Percentiles rank a stretch among this genome's conserved stretches.
Conservation (phyloP, 495 filamentous ascomycete genomes). For the Xylaria scruposa region DNA sequence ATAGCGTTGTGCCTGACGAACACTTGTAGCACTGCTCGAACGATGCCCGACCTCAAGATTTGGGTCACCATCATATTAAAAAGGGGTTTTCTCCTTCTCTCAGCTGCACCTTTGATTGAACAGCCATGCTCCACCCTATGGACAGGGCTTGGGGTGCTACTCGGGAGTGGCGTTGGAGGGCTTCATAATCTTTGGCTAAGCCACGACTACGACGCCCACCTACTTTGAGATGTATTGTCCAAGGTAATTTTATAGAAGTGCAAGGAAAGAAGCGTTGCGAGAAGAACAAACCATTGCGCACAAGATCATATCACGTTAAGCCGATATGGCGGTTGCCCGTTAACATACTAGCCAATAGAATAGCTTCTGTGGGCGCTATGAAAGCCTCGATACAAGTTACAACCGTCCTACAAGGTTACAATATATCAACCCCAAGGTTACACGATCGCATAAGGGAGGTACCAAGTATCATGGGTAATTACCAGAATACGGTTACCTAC, state of each 20-base stretch:
- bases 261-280: not conserved
- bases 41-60: conserved; percentile 15
- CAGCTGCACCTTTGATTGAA: conserved; percentile 18
- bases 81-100: conserved; percentile 7
- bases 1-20: conserved; percentile 15
- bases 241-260: not conserved
- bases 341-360: not conserved
- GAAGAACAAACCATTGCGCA: not conserved
- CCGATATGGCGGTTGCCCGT: not conserved
- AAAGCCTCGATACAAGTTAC: not conserved
- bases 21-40: conserved; percentile 7
- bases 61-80: not conserved
- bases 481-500: not conserved
- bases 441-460: not conserved
- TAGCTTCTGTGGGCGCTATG: not conserved
- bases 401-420: not conserved
- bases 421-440: not conserved
- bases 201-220: not conserved
- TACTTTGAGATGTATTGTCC: not conserved
- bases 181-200: not conserved
- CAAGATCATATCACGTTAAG: not conserved
- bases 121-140: conserved; percentile 1
- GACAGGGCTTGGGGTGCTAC: not conserved
- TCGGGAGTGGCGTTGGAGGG: not conserved
- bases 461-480: not conserved